Conservation (phyloP, 371 early-diverging fungal species). For the Mortierella sp. region DNA sequence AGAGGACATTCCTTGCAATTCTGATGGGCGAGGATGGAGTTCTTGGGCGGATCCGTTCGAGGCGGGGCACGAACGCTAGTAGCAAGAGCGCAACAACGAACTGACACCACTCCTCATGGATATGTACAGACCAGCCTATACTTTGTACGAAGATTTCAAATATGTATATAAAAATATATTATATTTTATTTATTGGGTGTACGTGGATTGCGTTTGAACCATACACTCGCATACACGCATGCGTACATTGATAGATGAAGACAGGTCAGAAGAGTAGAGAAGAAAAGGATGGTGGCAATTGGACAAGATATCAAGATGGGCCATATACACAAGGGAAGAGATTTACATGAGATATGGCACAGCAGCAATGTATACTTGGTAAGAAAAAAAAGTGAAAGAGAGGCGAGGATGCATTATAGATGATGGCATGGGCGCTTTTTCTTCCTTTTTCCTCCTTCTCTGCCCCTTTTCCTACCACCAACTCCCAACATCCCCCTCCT, state of each 20-base stretch:
- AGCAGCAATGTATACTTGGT: background rate
- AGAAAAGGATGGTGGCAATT: background rate
- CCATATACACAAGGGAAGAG: too few species aligned
- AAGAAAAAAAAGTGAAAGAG: background rate
- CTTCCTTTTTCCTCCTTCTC: background rate
- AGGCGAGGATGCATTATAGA: background rate
- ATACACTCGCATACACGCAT: background rate
- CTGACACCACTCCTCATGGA: background rate
- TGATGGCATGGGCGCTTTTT: conserved; percentile 1
- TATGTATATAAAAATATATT: background rate
- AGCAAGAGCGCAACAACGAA: conserved; percentile 13
- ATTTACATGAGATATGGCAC: too few species aligned
- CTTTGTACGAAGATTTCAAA: background rate
- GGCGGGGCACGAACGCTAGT: conserved; percentile 35
- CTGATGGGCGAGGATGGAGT: conserved; percentile 57
- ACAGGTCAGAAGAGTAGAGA: background rate
- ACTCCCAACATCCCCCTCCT: too few species aligned
- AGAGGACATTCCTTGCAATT: conserved; percentile 51
- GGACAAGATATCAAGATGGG: background rate
- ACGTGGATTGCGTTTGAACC: background rate
- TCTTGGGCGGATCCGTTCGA: conserved; percentile 43
- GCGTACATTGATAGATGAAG: background rate
- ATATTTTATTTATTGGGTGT: background rate
- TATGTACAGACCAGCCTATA: background rate
- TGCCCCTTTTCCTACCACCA: conserved; percentile 1